Conservation (phyloP, 2,329 filamentous ascomycete genomes). For the Ceratocystis papillata region DNA sequence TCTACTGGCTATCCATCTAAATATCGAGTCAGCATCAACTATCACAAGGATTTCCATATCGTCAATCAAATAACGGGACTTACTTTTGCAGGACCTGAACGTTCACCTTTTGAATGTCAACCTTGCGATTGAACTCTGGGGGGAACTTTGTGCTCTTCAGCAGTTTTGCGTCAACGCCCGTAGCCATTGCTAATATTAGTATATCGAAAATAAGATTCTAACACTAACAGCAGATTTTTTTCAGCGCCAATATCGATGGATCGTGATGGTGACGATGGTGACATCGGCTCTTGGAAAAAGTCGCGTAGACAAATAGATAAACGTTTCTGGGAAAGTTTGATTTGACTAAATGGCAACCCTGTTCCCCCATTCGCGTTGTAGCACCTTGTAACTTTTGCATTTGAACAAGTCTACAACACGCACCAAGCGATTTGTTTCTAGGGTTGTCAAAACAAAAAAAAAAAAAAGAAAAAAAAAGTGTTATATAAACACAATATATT, state of each 20-base stretch:
- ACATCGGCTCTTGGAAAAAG: conserved; percentile 6
- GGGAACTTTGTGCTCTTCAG: conserved; percentile 89
- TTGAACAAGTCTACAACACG: not conserved
- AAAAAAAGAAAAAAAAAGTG: no score
- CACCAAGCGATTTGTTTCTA: no score
- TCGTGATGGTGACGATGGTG: conserved; percentile 14
- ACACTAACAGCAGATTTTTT: not conserved
- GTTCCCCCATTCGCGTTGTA: not conserved
- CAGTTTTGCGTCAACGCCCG: conserved; percentile 78
- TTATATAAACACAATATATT: no score
- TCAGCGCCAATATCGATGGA: not conserved
- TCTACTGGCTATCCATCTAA: conserved; percentile 83
- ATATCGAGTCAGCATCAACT: conserved; percentile 4
- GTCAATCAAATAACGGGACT: conserved; percentile 30
- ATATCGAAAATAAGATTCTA: conserved; percentile 20
- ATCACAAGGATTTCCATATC: no score
- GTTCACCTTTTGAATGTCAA: conserved; percentile 96
- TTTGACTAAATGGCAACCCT: conserved; percentile 15
- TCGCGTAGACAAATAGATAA: conserved; percentile 4
- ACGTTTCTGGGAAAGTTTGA: conserved; percentile 3
- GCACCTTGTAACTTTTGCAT: not conserved
- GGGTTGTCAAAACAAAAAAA: no score
- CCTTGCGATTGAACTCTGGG: conserved; percentile 84
- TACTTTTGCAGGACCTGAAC: conserved; percentile 96
- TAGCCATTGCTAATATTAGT: conserved; percentile 52